A percentile compares a stretch with the other conserved stretches of the same genome.
phyloP scores from a whole-genome alignment of 768 basidiomycete species.

The Kwoniella europaea region DNA sequence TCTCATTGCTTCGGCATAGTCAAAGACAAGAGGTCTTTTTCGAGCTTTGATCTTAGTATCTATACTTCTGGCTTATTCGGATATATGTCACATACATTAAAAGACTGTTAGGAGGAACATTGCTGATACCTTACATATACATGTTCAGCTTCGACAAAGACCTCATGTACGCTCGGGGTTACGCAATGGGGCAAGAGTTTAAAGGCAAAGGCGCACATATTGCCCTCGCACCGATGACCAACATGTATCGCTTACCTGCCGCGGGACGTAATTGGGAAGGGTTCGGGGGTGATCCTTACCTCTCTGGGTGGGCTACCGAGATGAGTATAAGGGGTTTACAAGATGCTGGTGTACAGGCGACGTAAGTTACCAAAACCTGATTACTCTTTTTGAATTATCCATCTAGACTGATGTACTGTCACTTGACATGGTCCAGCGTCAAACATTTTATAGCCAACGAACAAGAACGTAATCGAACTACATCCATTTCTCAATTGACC shows the following conservation, averaged over 20 bases:
- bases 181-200: constrained; percentile 81
- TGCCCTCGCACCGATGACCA: constrained; percentile 77
- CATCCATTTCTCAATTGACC: constrained; percentile 69
- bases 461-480: constrained; percentile 60
- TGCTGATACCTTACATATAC: no score
- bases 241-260: constrained; percentile 73
- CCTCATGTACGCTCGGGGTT: constrained; percentile 75
- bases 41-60: no score
- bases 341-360: constrained; percentile 62
- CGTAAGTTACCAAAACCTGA: constrained; percentile 48
- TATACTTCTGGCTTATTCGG: no score
- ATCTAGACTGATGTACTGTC: background rate
- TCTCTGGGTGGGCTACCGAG: constrained; percentile 69
- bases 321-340: constrained; percentile 87
- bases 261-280: constrained; percentile 92
- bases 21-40: no score
- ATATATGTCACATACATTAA: no score
- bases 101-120: no score
- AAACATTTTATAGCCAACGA: constrained; percentile 60
- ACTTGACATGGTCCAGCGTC: constrained; percentile 21
- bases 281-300: constrained; percentile 86
- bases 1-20: no score
- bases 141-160: constrained; percentile 69
- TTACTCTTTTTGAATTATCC: background rate
- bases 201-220: constrained; percentile 81